phyloP scores from a whole-genome alignment of 805 yeast genomes.

The Ogataea minuta region DNA sequence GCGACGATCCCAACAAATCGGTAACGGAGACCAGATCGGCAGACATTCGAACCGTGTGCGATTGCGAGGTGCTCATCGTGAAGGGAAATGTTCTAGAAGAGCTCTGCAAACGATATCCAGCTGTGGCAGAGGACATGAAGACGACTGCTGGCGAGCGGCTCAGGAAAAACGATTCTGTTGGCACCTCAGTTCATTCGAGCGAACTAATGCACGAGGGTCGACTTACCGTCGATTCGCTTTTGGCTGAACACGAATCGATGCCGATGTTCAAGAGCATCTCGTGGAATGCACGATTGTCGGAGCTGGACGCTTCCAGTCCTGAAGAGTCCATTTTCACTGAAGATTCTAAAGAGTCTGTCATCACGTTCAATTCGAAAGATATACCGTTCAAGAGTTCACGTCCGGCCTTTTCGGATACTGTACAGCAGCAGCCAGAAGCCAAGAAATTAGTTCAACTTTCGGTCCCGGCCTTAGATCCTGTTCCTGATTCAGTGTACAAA shows the following conservation, averaged over 20 bases:
- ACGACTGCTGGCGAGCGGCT: slow-evolving; percentile 57
- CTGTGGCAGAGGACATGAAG: slow-evolving; percentile 56
- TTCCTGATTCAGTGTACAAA: slow-evolving; percentile 27
- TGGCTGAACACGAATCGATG: slow-evolving; percentile 14
- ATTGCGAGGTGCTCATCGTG: slow-evolving; percentile 59
- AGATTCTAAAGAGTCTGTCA: slow-evolving; percentile 4
- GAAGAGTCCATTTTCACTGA: slow-evolving; percentile 11
- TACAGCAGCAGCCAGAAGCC: background rate
- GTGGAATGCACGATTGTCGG: slow-evolving; percentile 11
- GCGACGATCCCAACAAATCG: slow-evolving; percentile 27
- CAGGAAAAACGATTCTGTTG: slow-evolving; percentile 30
- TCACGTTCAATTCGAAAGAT: background rate
- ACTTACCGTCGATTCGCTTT: slow-evolving; percentile 20
- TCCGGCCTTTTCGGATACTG: background rate
- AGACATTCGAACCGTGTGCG: slow-evolving; percentile 58
- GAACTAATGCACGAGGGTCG: slow-evolving; percentile 23
- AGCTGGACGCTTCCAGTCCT: background rate
- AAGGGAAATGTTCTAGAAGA: slow-evolving; percentile 52
- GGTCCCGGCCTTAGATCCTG: slow-evolving; percentile 29
- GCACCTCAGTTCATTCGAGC: slow-evolving; percentile 22
- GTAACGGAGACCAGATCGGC: slow-evolving; percentile 49
- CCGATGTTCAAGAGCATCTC: slow-evolving; percentile 21
- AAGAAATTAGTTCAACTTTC: slow-evolving; percentile 15
- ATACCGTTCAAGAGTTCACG: background rate
- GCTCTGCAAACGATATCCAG: slow-evolving; percentile 58